Evolutionary conservation across 2,329 filamentous ascomycete genomes (phyloP), one percentile per base, ranked within the genome.

Genomic region (Diatrype stigma): DNA sequence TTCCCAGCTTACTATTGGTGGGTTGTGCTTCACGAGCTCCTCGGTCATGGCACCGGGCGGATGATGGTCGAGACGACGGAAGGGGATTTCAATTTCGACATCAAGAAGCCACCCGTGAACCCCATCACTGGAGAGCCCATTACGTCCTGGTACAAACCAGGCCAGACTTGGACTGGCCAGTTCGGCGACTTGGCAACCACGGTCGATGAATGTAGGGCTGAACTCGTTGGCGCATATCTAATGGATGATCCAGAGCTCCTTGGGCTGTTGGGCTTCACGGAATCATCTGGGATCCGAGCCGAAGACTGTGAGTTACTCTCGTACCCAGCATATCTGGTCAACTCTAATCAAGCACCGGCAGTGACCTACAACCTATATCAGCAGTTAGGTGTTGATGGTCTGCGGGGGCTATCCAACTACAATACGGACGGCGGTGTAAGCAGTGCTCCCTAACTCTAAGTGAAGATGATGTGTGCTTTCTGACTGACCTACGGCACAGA

Each of bases 1-100:
- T 82, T 86, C 56, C 74, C 78, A 6, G 82, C 84, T 0, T 89
- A 88, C 62, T 85, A 89, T 65, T 82, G 87, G 14, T 85, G 86
- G 70, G 85, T 89, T 42, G 85, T 84, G 23, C 78, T 90, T 10
- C 87, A 90, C 67, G 82, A 86, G 63, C 75, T 86, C 4, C 69
- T 86, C 2, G 84, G 83, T 11, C 84, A 86, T 56, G 82, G 84
- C 12, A 86, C 82, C 38, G 82, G 82, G 12, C 82, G 80, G 60
- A 72, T 87, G 19, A 71, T 87, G 34, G 72, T 76, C 55, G 82
- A 86, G 62, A 77, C 71, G 1, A 61, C 69, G 2, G 67, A 70
- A 0, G 77, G 77, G 11, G 67, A 71, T n/a, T 85, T 70, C 72
- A 86, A 86, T 63, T 87, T 87, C 60, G 80, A 86, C 60, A 64